Base-by-base conservation (phyloP, 2,329 filamentous ascomycete species). In the Paradendryphiella salina region DNA sequence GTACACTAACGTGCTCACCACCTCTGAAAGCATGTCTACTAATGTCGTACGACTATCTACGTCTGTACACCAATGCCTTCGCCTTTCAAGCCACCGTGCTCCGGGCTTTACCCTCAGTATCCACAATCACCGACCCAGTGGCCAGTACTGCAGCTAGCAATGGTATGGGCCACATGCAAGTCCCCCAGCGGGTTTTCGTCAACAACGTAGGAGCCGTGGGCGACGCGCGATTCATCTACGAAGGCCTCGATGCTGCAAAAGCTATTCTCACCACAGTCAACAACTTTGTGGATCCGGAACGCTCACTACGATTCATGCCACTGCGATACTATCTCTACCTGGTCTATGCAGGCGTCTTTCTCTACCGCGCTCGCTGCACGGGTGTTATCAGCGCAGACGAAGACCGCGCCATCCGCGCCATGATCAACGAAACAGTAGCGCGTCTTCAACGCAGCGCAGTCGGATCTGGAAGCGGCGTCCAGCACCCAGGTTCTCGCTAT, bases 61-160 rank as follows among this genome's bases (percentile, higher is more conserved):
- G 86, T 5, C 77, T 90, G 0, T 90, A 90, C 67, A 87, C 86
- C 41, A 89, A 88, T 51, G 86, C 87, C 0, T 90, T 89, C 64
- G 87, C 86, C 1, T 89, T 89, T 59, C 87, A 90, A 65, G 86
- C 87, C 2, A 87, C 85, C 0, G 83, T 82, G 17, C 75, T 77
- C 18, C 73, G 76, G 26, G 75, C 75, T 11, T 58, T 77, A 0
- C 74, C 75, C 5, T 56, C 68, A 20, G 58, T 61, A 6, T 54
- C 60, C 7, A 37, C 52, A 18, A 40, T 63, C 6, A 40, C 52
- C 14, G 52, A 57, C 9, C 37, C 56, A 4, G 28, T 44, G 28
- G 31, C 21, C 21, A 46, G 39, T 15, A 14, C 20, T n/a, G 29
- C 15, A 37, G 41, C 39, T 3, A 51, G 33, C 32, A 46, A 31